Evolutionary conservation across 2,329 filamentous ascomycete species (phyloP), one percentile per base, ranked within the genome.

Genomic region (Aaosphaeria arxii): DNA sequence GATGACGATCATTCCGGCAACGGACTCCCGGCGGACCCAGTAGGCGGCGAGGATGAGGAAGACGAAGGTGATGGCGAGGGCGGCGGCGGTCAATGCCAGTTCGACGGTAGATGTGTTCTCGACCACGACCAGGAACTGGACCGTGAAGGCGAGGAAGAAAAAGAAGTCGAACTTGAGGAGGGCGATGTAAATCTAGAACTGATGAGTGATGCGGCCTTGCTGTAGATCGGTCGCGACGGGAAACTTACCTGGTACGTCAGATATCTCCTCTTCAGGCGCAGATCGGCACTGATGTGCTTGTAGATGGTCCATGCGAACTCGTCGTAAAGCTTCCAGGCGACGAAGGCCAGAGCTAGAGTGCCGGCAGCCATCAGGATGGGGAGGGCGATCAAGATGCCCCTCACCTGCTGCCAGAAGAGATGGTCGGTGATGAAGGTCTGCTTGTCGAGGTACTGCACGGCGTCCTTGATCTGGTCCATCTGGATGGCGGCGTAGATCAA

Each of bases 301-400:
- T 99, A 91, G 64, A 99, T 99, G 49, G 94, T 94, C 94, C 94
- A 99, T 7, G 94, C 92, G 72, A 99, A 99, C 71, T 96, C 92
- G 66, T 96, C 91, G 69, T 99, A 97, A 31, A 99, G 80, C 75
- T 96, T 96, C 88, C 91, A 97, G 2, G 92, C 85, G 44, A 91
- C 77, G 53, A 90, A 87, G 11, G 78, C 79, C 78, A 97, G 85
- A 45, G 84, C 64, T 5, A 91, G 55, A 3, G 88, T 92, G 30
- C 83, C 83, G 30, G 95, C 72, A 1, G 83, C 90, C 56, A 97
- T 87, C 49, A 99, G 82, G 59, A 82, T 85, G 0, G 94, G 94
- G 47, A 95, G 90, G 7, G 92, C 87, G 54, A 96, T 81, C 32
- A 99, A 78, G 59, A 88, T 91, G 1, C 89, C 87, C 59, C 82